Evolutionary conservation across 495 filamentous ascomycete species (phyloP), one percentile per base, ranked within the genome.

Genomic region (Annulohypoxylon nitens): DNA sequence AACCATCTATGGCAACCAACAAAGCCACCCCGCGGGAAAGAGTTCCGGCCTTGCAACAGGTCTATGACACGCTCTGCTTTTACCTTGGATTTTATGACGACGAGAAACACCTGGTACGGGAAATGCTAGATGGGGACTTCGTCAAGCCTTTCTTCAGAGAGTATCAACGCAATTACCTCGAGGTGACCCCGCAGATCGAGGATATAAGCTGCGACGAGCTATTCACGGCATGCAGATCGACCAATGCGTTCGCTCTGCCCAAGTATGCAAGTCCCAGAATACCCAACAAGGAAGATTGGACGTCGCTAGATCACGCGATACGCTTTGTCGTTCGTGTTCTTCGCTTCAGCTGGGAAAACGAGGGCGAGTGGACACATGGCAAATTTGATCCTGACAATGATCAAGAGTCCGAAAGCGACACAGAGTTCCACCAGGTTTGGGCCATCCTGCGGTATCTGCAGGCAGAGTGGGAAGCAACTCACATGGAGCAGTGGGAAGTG

Each of bases 381-480:
- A 63, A 25, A 23, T 78, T 76, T 34, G 70, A 72, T 25, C 76
- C 76, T 10, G 65, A 64, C 10, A 45, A 69, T 36, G 71, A 74
- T 25, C 71, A 41, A n/a, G 67, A 76, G n/a, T 20, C 45, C 1
- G 76, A 76, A 33, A 63, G 61, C 43, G 76, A 76, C 2, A 16
- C 47, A 1, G 76, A 78, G 33, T 76, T 78, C 20, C 62, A 67
- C 43, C 76, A 76, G 54, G 74, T 74, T 10, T 78, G 76, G 74
- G 70, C 70, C 1, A 62, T 78, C 18, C 43, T 78, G 36, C 51
- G 58, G n/a, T 78, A 78, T 26, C 45, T 76, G n/a, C 76, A 78
- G 58, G 68, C 64, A 0, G 76, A 78, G 14, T 78, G 76, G 76
- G 74, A 78, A 51, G 76, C 74, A 8, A 70, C 71, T 18, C 74